These are phyloP conservation scores for Ustilago tritici DNA, from an alignment of 1,284 basidiomycete species.

Conservation along the genomic window DNA sequence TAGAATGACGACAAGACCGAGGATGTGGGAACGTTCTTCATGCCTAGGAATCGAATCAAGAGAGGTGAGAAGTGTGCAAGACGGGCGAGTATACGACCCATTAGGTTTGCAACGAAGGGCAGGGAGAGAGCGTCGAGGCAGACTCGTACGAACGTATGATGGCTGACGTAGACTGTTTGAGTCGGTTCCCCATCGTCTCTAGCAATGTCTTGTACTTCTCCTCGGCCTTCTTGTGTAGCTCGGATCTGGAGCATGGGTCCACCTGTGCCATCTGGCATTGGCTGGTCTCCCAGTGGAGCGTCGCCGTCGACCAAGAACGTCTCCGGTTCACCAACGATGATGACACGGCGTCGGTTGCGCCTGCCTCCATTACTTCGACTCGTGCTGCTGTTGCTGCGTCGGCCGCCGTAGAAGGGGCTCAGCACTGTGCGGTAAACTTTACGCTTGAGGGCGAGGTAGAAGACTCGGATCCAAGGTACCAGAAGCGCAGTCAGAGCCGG, in stretches of 20 bases:
- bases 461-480: conserved; percentile 61
- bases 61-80: conserved; percentile 25
- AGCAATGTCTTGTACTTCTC: conserved; percentile 9
- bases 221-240: neutral
- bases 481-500: conserved; percentile 55
- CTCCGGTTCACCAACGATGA: conserved; percentile 49
- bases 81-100: conserved; percentile 54
- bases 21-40: conserved; percentile 16
- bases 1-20: conserved; percentile 35
- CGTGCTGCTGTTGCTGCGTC: neutral
- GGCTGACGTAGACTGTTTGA: conserved; percentile 56
- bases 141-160: conserved; percentile 51
- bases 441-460: conserved; percentile 60
- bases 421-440: conserved; percentile 50
- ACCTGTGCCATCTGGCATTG: conserved; percentile 18
- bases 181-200: conserved; percentile 13
- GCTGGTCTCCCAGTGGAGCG: conserved; percentile 14
- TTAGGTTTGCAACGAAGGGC: conserved; percentile 56
- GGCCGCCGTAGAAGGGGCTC: conserved; percentile 31
- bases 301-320: conserved; percentile 38
- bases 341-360: conserved; percentile 24
- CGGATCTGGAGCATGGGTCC: conserved; percentile 27
- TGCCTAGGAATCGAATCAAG: conserved; percentile 46
- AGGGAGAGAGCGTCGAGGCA: conserved; percentile 57
- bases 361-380: conserved; percentile 14